Evolutionary conservation across 2,329 filamentous ascomycete genomes (phyloP), one percentile per base, ranked within the genome.

Genomic region (Fusarium tricinctum): DNA sequence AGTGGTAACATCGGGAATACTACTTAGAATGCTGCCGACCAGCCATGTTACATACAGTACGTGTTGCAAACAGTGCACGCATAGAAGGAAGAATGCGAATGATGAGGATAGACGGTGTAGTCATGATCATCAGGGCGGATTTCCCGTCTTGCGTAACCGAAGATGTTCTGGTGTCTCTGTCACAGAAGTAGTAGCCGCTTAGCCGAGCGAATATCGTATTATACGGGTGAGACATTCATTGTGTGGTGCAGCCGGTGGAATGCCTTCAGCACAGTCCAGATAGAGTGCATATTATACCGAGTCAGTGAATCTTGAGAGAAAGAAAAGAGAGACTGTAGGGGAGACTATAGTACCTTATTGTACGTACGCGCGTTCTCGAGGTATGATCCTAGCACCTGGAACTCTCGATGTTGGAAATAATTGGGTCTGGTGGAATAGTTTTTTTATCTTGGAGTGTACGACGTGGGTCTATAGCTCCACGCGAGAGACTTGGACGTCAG

Each of bases 341-440:
- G 23, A 30, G 32, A 38, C 35, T 38, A 19, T 19, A 28, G 30
- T 17, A 35, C 13, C 32, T 44, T 40, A 33, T 33, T 33, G 58
- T 64, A 69, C 66, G 58, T 64, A 69, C 66, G 66, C 66, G 66
- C 61, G 66, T 68, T 69, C 49, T 49, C 19, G 15, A 46, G 63
- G 22, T 35, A 39, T 30, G 33, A 56, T 61, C 45, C 64, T 23
- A 30, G 64, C 28, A 51, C 43, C n/a, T 66, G 60, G 56, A 44
- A 58, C 55, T 44, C 22, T 54, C 38, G 35, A 28, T 65, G 52
- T 58, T 53, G 66, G 56, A 54, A 66, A 68, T 63, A 69, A 68
- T 60, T 69, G 66, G 66, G 61, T 33, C 51, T 58, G 50, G 44
- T 33, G 60, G 45, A 23, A 57, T 63, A 26, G 47, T 15, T 43